Base-by-base conservation (phyloP, 2,329 filamentous ascomycete species). In the Penicillium psychrosexuale region DNA sequence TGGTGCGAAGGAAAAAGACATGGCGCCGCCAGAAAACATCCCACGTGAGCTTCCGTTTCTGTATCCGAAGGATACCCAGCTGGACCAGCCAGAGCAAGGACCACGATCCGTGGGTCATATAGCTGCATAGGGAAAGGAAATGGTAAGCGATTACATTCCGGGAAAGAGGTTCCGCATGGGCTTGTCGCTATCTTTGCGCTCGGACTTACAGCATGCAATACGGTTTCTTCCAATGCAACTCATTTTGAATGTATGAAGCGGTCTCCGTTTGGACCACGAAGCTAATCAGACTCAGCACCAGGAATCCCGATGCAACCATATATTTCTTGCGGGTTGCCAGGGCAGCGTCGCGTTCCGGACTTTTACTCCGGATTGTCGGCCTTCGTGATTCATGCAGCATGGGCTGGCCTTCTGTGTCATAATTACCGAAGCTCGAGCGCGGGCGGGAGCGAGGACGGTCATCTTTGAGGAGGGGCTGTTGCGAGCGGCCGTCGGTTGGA, bases 191-290 rank as follows among this genome's bases (percentile, higher is more conserved):
- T 40, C 12, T 36, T 51, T 22, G 47, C 43, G 45, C 51, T 17
- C 44, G 37, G 56, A 75, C 74, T 77, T 77, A 97, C 81, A 99
- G 84, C 94, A 99, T 99, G 80, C 91, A 96, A 78, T 97, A 99
- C n/a, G 94, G 90, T 78, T 99, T 99, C 77, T 95, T 85, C 94
- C 94, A 99, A 60, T 89, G 86, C 60, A 97, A 77, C 57, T 94
- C 86, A 71, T 93, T 87, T 77, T 97, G 93, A 58, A 99, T 94
- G 76, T 97, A 92, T 9, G 95, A 87, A 11, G 92, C 93, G 51
- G 96, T 91, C 79, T 97, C 93, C 3, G 94, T 97, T 82, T 99
- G 94, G 6, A 96, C 80, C 45, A 91, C 90, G 72, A 99, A 99
- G 69, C 89, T 88, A 56, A 96, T 77, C 68, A 99, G 80, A 69